phyloP scores from a whole-genome alignment of 345 rosid genomes.

The Streptanthus diversifolius region DNA sequence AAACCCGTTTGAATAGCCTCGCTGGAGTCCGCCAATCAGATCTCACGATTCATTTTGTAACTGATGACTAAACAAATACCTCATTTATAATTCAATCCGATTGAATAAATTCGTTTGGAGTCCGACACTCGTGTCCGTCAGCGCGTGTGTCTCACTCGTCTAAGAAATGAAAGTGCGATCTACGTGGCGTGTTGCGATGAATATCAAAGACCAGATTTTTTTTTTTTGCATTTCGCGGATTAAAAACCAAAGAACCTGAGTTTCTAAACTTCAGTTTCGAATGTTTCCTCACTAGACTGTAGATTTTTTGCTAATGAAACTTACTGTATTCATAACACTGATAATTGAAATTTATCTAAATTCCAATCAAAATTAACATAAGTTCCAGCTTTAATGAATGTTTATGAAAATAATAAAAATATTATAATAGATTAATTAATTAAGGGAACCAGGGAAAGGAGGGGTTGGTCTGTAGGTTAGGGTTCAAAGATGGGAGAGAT shows the following conservation, averaged over 20 bases:
- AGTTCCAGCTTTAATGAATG: not conserved
- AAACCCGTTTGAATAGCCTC: conserved; percentile 6
- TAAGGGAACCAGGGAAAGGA: conserved; percentile 2
- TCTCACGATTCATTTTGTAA: not conserved
- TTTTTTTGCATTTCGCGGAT: not conserved
- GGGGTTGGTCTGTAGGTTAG: conserved; percentile 42
- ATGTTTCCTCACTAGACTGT: no score
- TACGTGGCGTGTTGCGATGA: conserved; percentile 22
- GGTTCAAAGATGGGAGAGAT: conserved; percentile 38
- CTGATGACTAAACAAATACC: conserved; percentile 10
- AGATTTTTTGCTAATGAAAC: no score
- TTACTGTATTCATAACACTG: no score
- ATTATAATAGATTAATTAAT: not conserved
- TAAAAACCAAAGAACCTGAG: not conserved
- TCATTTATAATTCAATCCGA: not conserved
- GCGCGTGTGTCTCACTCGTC: conserved; percentile 12
- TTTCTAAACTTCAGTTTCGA: not conserved
- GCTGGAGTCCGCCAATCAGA: conserved; percentile 37
- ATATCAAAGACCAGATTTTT: not conserved
- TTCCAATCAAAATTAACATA: not conserved
- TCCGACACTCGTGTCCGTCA: conserved; percentile 14
- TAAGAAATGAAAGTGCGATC: not conserved
- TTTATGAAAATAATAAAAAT: not conserved
- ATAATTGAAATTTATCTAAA: not conserved
- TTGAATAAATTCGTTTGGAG: conserved; percentile 1